Evolutionary conservation across 2,329 filamentous ascomycete genomes (phyloP).

Genomic region (Penicillium sp.): DNA sequence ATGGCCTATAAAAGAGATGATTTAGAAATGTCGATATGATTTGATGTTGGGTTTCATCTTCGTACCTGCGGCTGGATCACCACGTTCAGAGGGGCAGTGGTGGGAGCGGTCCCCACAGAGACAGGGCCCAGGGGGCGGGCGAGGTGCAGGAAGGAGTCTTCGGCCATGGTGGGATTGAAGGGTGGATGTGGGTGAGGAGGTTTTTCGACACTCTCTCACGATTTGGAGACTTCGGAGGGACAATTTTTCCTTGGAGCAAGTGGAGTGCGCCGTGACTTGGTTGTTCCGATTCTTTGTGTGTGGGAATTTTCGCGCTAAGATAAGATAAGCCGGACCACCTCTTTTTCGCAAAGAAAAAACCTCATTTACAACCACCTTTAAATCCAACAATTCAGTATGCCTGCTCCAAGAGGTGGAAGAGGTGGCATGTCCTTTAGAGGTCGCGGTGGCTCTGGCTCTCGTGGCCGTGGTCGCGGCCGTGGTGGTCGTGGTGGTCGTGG

Average conservation of each 20-base stretch:
- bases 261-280: constrained; percentile 29
- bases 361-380: background rate
- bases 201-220: constrained; percentile 3
- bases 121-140: constrained; percentile 86
- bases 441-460: constrained; percentile 26
- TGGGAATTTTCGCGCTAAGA: constrained; percentile 52
- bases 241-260: constrained; percentile 31
- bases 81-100: constrained; percentile 88
- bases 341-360: background rate
- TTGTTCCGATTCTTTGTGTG: constrained; percentile 41
- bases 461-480: constrained; percentile 63
- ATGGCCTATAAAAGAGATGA: constrained; percentile 50
- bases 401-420: constrained; percentile 30
- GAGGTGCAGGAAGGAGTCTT: constrained; percentile 90
- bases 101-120: constrained; percentile 74
- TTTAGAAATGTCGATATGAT: background rate
- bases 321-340: constrained; percentile 28
- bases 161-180: constrained; percentile 69
- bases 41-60: background rate
- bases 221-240: constrained; percentile 22
- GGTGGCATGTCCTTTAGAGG: constrained; percentile 27
- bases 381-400: constrained; percentile 24
- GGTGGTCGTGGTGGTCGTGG: constrained; percentile 62
- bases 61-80: constrained; percentile 90
- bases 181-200: constrained; percentile 1